Conservation (phyloP, 2,329 filamentous ascomycete genomes). For the Hymenoscyphus albidus region DNA sequence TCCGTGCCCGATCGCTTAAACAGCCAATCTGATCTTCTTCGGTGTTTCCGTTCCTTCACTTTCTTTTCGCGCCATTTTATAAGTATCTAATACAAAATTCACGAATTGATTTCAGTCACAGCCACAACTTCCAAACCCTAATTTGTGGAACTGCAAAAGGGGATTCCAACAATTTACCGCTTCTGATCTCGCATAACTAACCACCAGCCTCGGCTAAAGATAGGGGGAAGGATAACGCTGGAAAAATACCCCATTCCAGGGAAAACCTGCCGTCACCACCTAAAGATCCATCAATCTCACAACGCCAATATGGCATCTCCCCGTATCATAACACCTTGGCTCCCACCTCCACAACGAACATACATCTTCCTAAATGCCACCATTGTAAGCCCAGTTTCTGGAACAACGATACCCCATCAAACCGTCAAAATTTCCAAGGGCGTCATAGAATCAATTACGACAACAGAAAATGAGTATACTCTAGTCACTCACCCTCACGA, state of each 20-base stretch:
- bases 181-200: neutral
- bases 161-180: neutral
- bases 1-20: neutral
- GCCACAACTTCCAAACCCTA: neutral
- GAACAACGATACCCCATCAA: conserved; percentile 31
- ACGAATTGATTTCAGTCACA: neutral
- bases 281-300: neutral
- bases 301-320: neutral
- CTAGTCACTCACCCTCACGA: conserved; percentile 3
- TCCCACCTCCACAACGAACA: conserved; percentile 1
- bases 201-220: neutral
- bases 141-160: neutral
- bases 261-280: neutral
- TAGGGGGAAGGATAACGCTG: neutral
- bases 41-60: neutral
- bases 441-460: conserved; percentile 24
- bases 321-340: conserved; percentile 7
- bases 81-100: neutral
- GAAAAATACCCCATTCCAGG: neutral
- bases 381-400: conserved; percentile 40
- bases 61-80: neutral
- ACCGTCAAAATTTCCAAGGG: conserved; percentile 38
- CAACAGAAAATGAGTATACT: neutral
- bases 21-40: neutral
- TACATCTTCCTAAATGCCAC: conserved; percentile 40